Conservation (phyloP, 1,139 yeast species). For the Hanseniaspora sp. region DNA sequence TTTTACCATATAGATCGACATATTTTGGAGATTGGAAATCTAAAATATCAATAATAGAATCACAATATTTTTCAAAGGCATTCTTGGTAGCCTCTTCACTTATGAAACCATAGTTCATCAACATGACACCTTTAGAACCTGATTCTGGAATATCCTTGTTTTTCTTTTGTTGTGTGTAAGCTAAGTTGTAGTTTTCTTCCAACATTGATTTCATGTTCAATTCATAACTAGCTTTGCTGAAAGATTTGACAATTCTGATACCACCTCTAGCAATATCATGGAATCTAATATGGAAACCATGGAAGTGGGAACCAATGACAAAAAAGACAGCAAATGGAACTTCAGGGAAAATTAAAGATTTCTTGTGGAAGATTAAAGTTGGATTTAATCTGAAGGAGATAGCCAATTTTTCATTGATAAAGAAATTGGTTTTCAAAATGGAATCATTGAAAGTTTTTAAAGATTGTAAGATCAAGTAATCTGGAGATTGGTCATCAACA, state of each 20-base stretch:
- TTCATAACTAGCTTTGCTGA: constrained; percentile 75
- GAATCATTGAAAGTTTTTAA: constrained; percentile 75
- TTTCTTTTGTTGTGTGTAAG: constrained; percentile 91
- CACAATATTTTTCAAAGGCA: constrained; percentile 87
- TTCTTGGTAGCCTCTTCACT: constrained; percentile 76
- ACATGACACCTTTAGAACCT: constrained; percentile 93
- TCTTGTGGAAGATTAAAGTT: constrained; percentile 56
- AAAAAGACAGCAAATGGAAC: constrained; percentile 91
- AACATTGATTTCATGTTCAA: constrained; percentile 79
- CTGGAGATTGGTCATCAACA: constrained; percentile 70
- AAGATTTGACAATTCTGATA: constrained; percentile 83
- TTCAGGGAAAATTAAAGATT: constrained; percentile 61
- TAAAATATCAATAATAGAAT: constrained; percentile 75
- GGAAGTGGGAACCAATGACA: constrained; percentile 89
- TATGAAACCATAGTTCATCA: constrained; percentile 60
- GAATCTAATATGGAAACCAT: constrained; percentile 95
- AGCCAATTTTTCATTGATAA: constrained; percentile 89
- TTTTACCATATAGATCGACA: constrained; percentile 72
- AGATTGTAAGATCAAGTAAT: constrained; percentile 69
- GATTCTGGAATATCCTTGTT: constrained; percentile 99
- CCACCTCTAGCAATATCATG: constrained; percentile 98
- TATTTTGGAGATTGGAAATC: constrained; percentile 71
- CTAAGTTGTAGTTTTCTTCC: constrained; percentile 93
- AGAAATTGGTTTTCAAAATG: constrained; percentile 85
- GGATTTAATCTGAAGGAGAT: constrained; percentile 86